phyloP scores from a whole-genome alignment of 2,329 filamentous ascomycete genomes.

The Pezicula carpinea region DNA sequence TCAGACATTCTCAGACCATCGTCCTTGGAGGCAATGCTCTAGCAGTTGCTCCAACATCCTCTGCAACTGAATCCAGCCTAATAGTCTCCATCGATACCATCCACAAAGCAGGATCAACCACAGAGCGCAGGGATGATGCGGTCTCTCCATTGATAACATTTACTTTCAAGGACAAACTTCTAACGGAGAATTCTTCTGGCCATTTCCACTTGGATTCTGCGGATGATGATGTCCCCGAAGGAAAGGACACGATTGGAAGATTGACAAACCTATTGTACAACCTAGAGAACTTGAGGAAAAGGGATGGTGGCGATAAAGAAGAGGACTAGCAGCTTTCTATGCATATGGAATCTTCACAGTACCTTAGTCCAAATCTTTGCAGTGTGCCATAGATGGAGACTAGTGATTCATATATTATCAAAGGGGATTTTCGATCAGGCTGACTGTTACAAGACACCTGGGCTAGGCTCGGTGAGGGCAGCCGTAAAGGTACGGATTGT shows the following conservation, averaged over 20 bases:
- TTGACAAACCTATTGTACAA: constrained; percentile 35
- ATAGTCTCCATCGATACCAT: constrained; percentile 48
- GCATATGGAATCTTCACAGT: background rate
- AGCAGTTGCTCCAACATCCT: constrained; percentile 8
- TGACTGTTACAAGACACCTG: too few species aligned
- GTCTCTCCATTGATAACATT: constrained; percentile 11
- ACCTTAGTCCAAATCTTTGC: too few species aligned
- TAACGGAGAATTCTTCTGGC: background rate
- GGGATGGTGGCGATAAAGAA: constrained; percentile 21
- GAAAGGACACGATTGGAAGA: constrained; percentile 28
- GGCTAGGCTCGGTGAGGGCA: too few species aligned
- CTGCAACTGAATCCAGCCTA: constrained; percentile 29
- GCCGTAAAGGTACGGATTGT: too few species aligned
- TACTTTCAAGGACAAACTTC: constrained; percentile 4
- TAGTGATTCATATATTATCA: too few species aligned
- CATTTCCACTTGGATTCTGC: constrained; percentile 6
- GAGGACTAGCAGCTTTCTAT: constrained; percentile 2
- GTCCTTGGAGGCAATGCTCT: constrained; percentile 58
- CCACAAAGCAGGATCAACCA: constrained; percentile 45
- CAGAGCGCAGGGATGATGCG: constrained; percentile 23
- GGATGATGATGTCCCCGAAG: constrained; percentile 16
- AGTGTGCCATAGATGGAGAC: too few species aligned
- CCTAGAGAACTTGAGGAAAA: constrained; percentile 29
- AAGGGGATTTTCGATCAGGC: too few species aligned
- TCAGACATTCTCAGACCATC: constrained; percentile 47